Evolutionary conservation across 768 basidiomycete species (phyloP), one percentile per base, ranked within the genome.

Genomic region (Phlegmacium glaucopus): DNA sequence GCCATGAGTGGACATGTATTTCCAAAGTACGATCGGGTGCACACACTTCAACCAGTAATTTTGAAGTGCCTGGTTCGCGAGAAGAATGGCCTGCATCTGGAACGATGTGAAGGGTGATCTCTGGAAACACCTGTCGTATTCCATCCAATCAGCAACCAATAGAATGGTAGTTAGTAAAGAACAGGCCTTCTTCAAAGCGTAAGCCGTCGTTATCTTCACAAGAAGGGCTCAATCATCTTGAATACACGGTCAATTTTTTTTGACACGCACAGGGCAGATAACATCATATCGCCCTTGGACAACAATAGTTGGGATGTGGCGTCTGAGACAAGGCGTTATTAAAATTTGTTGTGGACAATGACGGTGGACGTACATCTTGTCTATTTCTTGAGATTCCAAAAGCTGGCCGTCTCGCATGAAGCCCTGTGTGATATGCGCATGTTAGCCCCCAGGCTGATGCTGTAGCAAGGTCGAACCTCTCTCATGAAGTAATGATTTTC

Each of bases 401-500:
- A 96, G 73, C 61, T 94, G 90, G 0, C 94, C 90, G 8, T 93
- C 87, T 16, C 89, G 74, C 83, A 94, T 83, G 66, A 90, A 95
- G 3, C 88, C 85, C 82, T 91, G 39, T 4, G 27, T 32, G n/a
- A 13, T 17, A 17, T 26, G n/a, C 16, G 2, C n/a, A 13, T 7
- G 29, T 38, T 41, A 12, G 17, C 12, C n/a, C 8, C 27, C 15
- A 41, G 22, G 22, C 22, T n/a, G n/a, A 48, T 32, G 45, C 11
- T 40, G 15, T 29, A 29, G 10, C 13, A 17, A 42, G 50, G 34
- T 63, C 72, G 51, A 44, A 87, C 87, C 45, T 80, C 77, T 57
- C 94, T 90, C 43, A 94, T 70, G 58, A 94, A 94, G 64, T 88
- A 95, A 58, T 94, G 91, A 58, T 92, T 92, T 69, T 93, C 92